phyloP scores from a whole-genome alignment of 2,329 filamentous ascomycete species.

The Diaporthe vaccinii region DNA sequence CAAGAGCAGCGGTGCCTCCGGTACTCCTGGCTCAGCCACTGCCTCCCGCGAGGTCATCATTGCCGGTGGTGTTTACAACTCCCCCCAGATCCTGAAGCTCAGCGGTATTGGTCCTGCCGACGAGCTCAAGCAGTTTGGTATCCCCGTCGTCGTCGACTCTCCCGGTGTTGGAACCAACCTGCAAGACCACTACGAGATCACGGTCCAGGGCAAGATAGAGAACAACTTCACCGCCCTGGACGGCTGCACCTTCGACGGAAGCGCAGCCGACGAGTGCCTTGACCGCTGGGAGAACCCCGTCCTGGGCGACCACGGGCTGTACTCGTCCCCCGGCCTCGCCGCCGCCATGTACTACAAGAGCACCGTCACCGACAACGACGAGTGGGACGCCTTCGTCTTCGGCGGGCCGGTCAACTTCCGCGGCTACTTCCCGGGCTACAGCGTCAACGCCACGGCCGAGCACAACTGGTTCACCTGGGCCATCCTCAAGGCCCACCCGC shows the following conservation, averaged over 20 bases:
- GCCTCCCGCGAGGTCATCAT: conserved; percentile 55
- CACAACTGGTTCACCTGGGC: conserved; percentile 43
- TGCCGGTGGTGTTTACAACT: conserved; percentile 48
- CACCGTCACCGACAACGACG: conserved; percentile 51
- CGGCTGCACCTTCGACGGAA: conserved; percentile 43
- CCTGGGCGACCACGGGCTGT: conserved; percentile 46
- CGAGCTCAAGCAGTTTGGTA: conserved; percentile 45
- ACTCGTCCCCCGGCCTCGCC: conserved; percentile 42
- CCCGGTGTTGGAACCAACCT: conserved; percentile 52
- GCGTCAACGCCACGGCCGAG: conserved; percentile 40
- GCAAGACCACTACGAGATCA: conserved; percentile 46
- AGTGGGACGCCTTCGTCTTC: conserved; percentile 62
- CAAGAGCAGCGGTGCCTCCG: not conserved
- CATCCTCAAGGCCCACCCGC: conserved; percentile 44
- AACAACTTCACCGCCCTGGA: conserved; percentile 20
- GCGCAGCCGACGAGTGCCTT: conserved; percentile 42
- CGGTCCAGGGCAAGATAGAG: conserved; percentile 41
- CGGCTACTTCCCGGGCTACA: conserved; percentile 42
- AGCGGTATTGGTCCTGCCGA: conserved; percentile 49
- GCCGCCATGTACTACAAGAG: conserved; percentile 48
- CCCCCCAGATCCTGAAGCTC: conserved; percentile 51
- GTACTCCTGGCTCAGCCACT: conserved; percentile 26
- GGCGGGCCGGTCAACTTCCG: conserved; percentile 40
- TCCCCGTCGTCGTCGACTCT: conserved; percentile 48
- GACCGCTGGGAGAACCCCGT: conserved; percentile 41